Base-by-base conservation (phyloP, 495 filamentous ascomycete genomes). In the Wilcoxina mikolae region DNA sequence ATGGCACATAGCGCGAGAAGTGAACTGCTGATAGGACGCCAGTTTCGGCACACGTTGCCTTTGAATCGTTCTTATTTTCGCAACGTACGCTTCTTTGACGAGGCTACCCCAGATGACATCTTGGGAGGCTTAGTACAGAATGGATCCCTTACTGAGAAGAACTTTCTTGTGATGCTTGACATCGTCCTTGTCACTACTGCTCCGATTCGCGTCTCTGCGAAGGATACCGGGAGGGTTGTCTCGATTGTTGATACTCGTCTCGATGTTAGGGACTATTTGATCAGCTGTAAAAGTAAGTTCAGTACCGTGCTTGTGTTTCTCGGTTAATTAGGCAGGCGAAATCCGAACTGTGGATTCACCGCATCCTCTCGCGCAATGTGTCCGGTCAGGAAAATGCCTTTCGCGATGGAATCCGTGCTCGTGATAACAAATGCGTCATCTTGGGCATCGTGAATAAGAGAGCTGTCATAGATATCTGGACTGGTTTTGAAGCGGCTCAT, bases 101-200 rank as follows among this genome's bases (percentile, higher is more conserved):
- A 47, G 22, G 22, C 52, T 17, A 56, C 54, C 44, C 60, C 57
- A 55, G 56, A 64, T 28, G 57, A 33, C 22, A 44, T 49, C 48
- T 43, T 65, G 5, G 51, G 61, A 26, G 56, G 58, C 18, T 39
- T 61, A 44, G 25, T 56, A 43, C 56, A 56, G 53, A 61, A 64
- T 46, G 58, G 58, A 12, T 66, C 58, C 7, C 15, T 65, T 42
- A 64, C 56, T 0, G 58, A 66, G 54, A 53, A 23, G 48, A 59
- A 55, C 51, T 62, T 66, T 59, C 63, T 65, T 24, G 11, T 22
- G 27, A 57, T 65, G 49, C 58, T 66, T 44, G 50, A 54, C 33
- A 66, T 66, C 44, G 29, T 66, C 31, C 56, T 62, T 51, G 42
- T 57, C 25, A 53, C 55, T 5, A 39, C 52, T 35, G 35, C 31